These are phyloP conservation scores for Starmera stellimalicola DNA, from an alignment of 1,139 yeast species.

Conservation along the genomic window DNA sequence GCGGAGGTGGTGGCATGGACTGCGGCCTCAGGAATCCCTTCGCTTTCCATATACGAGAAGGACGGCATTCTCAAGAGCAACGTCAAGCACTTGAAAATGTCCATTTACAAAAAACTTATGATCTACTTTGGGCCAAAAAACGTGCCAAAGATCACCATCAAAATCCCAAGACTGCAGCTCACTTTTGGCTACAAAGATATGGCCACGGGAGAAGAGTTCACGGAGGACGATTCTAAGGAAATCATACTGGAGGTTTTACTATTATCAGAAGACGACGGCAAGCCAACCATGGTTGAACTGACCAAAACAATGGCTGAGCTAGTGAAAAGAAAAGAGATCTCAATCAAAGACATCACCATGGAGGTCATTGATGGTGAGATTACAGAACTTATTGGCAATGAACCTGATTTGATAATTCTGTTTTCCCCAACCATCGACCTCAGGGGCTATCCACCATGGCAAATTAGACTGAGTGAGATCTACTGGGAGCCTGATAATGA, in stretches of 20 bases:
- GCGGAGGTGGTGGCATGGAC: constrained; percentile 85
- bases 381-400: constrained; percentile 68
- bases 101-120: constrained; percentile 51
- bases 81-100: constrained; percentile 48
- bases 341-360: constrained; percentile 61
- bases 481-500: constrained; percentile 85
- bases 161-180: constrained; percentile 52
- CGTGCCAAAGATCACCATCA: constrained; percentile 51
- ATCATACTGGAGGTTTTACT: constrained; percentile 56
- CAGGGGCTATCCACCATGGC: constrained; percentile 99
- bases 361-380: constrained; percentile 70
- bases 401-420: constrained; percentile 79
- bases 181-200: constrained; percentile 30
- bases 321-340: constrained; percentile 52
- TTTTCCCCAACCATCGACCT: constrained; percentile 83
- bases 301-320: constrained; percentile 80
- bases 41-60: constrained; percentile 69
- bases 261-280: constrained; percentile 74
- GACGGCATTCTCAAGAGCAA: constrained; percentile 56
- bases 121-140: constrained; percentile 68
- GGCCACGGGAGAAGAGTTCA: constrained; percentile 23
- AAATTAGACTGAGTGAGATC: constrained; percentile 78
- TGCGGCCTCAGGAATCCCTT: constrained; percentile 70
- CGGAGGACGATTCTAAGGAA: constrained; percentile 17
- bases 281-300: constrained; percentile 80